Conservation (phyloP, 2,329 filamentous ascomycete species). For the Apiospora aurea region DNA sequence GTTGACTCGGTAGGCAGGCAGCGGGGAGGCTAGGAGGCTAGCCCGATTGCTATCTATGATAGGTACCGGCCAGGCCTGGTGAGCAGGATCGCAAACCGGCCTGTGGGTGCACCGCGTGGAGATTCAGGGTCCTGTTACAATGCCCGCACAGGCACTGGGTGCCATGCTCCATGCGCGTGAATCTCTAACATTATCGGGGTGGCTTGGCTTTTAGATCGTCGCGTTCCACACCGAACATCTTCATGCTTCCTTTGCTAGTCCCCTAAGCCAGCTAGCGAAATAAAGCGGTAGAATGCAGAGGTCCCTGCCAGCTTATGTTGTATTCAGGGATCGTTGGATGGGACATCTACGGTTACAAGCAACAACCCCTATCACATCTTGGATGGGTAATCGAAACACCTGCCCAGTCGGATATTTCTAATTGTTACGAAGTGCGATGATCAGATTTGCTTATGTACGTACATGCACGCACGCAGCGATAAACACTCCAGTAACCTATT, state of each 20-base stretch:
- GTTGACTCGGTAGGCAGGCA: background rate
- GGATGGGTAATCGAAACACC: background rate
- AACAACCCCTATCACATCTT: background rate
- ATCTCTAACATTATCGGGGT: conserved; percentile 10
- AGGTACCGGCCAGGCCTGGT: background rate
- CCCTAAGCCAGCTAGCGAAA: background rate
- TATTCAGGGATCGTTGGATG: background rate
- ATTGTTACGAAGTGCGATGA: background rate
- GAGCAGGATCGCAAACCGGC: conserved; percentile 15
- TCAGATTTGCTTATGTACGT: background rate
- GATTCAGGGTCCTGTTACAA: conserved; percentile 17
- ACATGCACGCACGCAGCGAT: background rate
- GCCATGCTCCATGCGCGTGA: background rate
- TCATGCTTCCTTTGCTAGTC: background rate
- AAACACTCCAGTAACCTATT: background rate
- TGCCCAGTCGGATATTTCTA: background rate
- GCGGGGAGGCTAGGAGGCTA: background rate
- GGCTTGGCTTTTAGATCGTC: conserved; percentile 15
- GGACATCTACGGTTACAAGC: conserved; percentile 5
- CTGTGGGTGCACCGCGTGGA: conserved; percentile 16
- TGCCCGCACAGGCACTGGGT: conserved; percentile 5
- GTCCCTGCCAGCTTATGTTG: background rate
- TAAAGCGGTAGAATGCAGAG: background rate
- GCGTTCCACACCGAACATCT: background rate
- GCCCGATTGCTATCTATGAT: background rate